Percentiles rank a stretch among this genome's conserved stretches.
Conservation (phyloP, 2,329 filamentous ascomycete species). For the Coniochaeta ligniaria region DNA sequence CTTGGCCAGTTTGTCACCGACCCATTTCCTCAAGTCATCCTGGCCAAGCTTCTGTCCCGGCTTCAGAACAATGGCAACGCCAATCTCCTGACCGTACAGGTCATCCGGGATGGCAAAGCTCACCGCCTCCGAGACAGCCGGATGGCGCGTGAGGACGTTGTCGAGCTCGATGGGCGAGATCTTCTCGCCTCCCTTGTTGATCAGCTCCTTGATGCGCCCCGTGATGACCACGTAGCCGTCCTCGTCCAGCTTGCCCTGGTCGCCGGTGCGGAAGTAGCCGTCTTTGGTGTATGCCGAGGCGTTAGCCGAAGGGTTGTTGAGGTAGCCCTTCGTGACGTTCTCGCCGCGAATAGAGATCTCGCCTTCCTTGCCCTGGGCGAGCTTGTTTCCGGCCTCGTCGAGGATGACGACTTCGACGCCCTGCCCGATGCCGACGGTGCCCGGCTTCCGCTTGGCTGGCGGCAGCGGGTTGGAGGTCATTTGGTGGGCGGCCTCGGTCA, state of each 20-base stretch:
- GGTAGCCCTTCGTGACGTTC: constrained; percentile 78
- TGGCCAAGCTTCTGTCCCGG: constrained; percentile 47
- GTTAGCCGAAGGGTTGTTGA: constrained; percentile 77
- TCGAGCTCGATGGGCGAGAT: constrained; percentile 84
- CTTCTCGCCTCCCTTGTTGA: constrained; percentile 87
- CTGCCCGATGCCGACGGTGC: constrained; percentile 75
- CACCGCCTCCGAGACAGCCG: constrained; percentile 68
- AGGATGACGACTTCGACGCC: constrained; percentile 78
- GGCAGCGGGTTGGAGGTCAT: constrained; percentile 75
- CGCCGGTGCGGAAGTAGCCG: constrained; percentile 84
- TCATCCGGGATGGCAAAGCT: constrained; percentile 79
- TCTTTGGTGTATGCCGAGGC: constrained; percentile 62
- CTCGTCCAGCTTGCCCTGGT: constrained; percentile 73
- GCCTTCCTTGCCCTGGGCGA: constrained; percentile 62
- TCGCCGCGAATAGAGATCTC: constrained; percentile 79
- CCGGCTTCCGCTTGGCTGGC: constrained; percentile 66
- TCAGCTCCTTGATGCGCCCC: constrained; percentile 87
- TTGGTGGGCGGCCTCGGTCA: constrained; percentile 85
- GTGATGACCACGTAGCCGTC: constrained; percentile 83
- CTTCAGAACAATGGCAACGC: constrained; percentile 69
- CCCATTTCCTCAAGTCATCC: constrained; percentile 60
- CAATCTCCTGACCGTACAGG: constrained; percentile 77
- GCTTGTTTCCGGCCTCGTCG: constrained; percentile 59
- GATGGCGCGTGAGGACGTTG: constrained; percentile 70
- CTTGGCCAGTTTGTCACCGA: constrained; percentile 64